A percentile compares a stretch with the other conserved stretches of the same genome.
Evolutionary conservation across 2,329 filamentous ascomycete genomes (phyloP).

Genomic region (Orbilia brochopaga): DNA sequence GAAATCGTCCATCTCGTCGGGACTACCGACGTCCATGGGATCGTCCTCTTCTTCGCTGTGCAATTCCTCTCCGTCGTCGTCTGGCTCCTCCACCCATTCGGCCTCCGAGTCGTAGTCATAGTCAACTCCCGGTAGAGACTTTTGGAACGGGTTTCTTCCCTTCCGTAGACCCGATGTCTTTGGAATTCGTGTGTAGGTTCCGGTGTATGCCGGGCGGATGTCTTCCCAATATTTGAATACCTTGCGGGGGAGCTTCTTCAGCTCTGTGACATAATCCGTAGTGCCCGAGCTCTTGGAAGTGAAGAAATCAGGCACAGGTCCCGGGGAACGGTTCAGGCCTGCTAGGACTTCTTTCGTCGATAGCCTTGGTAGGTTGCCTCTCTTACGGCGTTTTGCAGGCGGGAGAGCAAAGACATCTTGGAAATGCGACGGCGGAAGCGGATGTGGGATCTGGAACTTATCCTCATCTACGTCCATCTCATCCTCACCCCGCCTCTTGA

Average conservation of each 20-base stretch:
- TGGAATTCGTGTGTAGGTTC: conserved; percentile 71
- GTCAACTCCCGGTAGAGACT: conserved; percentile 67
- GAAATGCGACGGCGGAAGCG: conserved; percentile 56
- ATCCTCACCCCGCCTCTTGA: conserved; percentile 11
- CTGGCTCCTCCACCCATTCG: conserved; percentile 81
- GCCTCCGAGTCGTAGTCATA: conserved; percentile 88
- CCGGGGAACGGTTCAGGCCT: conserved; percentile 57
- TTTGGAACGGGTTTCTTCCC: conserved; percentile 64
- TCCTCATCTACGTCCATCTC: conserved; percentile 43
- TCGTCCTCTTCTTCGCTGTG: conserved; percentile 70
- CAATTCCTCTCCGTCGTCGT: conserved; percentile 69
- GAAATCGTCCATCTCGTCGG: conserved; percentile 87
- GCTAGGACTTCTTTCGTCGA: conserved; percentile 69
- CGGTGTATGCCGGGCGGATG: conserved; percentile 73
- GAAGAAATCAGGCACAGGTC: conserved; percentile 33
- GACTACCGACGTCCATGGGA: conserved; percentile 68
- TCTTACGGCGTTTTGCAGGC: conserved; percentile 45
- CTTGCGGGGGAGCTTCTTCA: conserved; percentile 69
- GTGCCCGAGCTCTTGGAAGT: conserved; percentile 45
- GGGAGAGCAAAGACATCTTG: conserved; percentile 57
- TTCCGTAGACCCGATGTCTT: conserved; percentile 59
- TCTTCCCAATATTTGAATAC: conserved; percentile 68
- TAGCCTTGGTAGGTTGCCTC: conserved; percentile 47
- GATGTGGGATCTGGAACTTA: conserved; percentile 8
- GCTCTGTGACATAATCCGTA: conserved; percentile 57